phyloP scores from a whole-genome alignment of 2,329 filamentous ascomycete species.

The Talaromyces piceae region DNA sequence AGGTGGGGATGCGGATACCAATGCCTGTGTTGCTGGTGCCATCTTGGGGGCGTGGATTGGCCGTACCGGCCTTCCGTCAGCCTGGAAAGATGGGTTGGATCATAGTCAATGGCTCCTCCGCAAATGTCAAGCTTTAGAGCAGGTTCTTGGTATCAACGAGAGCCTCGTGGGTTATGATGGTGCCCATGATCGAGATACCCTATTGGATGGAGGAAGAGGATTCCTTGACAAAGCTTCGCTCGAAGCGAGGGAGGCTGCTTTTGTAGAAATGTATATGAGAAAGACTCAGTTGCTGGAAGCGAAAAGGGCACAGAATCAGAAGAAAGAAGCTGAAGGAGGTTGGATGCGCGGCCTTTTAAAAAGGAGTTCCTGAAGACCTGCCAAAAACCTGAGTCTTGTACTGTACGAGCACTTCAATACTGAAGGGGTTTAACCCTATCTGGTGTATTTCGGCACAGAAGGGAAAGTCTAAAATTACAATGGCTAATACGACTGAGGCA shows the following conservation, averaged over 20 bases:
- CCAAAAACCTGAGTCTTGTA: too few relatives aligned
- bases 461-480: too few relatives aligned
- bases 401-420: too few relatives aligned
- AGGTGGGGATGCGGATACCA: slow-evolving; percentile 50
- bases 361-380: background rate
- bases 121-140: background rate
- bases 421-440: too few relatives aligned
- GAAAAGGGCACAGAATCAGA: background rate
- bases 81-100: slow-evolving; percentile 39
- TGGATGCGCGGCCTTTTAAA: background rate
- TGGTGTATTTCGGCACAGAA: too few relatives aligned
- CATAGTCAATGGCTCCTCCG: background rate
- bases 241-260: background rate
- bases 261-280: background rate
- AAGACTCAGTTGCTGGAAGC: background rate
- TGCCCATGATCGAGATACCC: background rate
- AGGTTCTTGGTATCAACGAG: background rate
- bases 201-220: background rate
- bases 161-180: background rate
- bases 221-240: background rate
- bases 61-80: slow-evolving; percentile 38
- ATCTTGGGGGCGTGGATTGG: slow-evolving; percentile 45
- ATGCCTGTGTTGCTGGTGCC: slow-evolving; percentile 47
- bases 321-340: background rate
- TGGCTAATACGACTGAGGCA: background rate